Percentiles rank a stretch among this genome's conserved stretches.
Evolutionary conservation across 345 rosid genomes (phyloP).

Genomic region (Hibiscus mutabilis): DNA sequence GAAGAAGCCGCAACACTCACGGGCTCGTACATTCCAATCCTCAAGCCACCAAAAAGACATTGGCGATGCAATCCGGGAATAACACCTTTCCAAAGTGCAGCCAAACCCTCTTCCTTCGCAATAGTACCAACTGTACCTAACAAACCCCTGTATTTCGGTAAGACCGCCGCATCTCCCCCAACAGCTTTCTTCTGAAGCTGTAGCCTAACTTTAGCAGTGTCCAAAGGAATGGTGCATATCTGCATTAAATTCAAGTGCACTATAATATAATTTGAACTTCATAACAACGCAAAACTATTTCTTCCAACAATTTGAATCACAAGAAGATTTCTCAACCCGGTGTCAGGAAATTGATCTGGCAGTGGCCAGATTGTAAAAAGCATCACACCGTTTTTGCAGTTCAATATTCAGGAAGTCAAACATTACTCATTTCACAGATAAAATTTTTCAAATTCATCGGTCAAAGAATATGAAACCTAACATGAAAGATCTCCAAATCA

Average conservation of each 20-base stretch:
- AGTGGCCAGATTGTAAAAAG: background rate
- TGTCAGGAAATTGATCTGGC: background rate
- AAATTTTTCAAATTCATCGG: background rate
- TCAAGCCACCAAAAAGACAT: constrained; percentile 86
- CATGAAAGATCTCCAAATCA: background rate
- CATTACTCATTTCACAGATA: too few species aligned
- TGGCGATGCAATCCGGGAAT: constrained; percentile 96
- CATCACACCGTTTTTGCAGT: background rate
- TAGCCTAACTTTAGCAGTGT: constrained; percentile 98
- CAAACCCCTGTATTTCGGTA: constrained; percentile 82
- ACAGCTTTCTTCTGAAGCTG: constrained; percentile 82
- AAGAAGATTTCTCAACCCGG: background rate
- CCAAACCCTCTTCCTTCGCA: constrained; percentile 86
- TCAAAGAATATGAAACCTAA: background rate
- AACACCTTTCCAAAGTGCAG: constrained; percentile 93
- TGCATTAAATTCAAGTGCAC: constrained; percentile 23
- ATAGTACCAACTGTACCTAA: constrained; percentile 91
- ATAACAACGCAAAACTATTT: background rate
- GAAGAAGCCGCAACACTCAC: constrained; percentile 40
- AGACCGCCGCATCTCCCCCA: constrained; percentile 46
- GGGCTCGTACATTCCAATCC: constrained; percentile 95
- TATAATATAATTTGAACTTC: background rate
- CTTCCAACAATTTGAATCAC: background rate
- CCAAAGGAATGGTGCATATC: constrained; percentile 95
- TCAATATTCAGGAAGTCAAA: background rate